Base-by-base conservation (phyloP, 2,329 filamentous ascomycete genomes). In the Pyrenophora teres region DNA sequence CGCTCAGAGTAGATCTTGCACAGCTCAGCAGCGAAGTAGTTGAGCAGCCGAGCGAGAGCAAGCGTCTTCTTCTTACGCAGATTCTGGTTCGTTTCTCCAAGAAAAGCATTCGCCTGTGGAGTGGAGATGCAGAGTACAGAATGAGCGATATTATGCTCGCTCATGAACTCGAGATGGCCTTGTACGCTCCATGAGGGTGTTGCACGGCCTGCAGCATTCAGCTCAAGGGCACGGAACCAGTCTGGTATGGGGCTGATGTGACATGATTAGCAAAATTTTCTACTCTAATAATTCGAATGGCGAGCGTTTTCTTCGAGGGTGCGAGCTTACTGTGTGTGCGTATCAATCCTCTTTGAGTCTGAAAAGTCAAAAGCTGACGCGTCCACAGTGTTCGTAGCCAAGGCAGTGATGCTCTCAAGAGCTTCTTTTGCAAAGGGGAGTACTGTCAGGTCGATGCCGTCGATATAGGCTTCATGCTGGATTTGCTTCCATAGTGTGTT, bases 71-170 rank as follows among this genome's bases (percentile, higher is more conserved):
- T 50, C 38, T 38, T 54, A 16, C 60, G 39, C 23, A 54, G n/a
- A 1, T 6, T 18, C 0, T 39, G 33, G 6, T 56, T 53, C 12
- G 46, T 52, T 19, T 66, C 60, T 2, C 45, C 56, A 2, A 50
- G 56, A 36, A 68, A 74, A 0, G 70, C 71, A 23, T 72, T 72
- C 0, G 69, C 69, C 23, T 72, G 70, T 0, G 73, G 73, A 3
- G 71, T 71, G 1, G 65, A 69, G 2, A 74, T 54, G 25, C 67
- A 70, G 0, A 75, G 46, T 4, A 74, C 60, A 9, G 63, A 67
- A 30, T 60, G 62, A 10, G 48, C 56, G 16, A 75, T 73, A 4
- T 50, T 19, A 6, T 67, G 63, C 16, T 48, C 25, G 6, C 56
- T 45, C 69, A 74, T 75, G 54, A 75, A 74, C 1, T 50, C 4